A percentile compares a stretch with the other conserved stretches of the same genome.
Evolutionary conservation across 75 land plant species (phyloP).

Genomic region (Pseudotsuga menziesii): DNA sequence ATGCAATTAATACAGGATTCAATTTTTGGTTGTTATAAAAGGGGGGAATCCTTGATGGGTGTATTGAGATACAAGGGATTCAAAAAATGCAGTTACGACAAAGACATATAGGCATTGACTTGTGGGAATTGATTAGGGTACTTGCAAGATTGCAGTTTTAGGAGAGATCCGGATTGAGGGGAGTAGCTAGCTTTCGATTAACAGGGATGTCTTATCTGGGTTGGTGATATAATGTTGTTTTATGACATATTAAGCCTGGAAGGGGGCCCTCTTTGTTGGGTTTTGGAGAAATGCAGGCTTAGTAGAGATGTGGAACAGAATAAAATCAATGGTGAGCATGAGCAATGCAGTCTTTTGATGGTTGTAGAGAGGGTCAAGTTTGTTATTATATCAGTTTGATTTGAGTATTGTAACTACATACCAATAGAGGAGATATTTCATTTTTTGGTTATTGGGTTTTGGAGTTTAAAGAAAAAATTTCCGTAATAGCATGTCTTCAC

Average conservation of each 20-base stretch:
- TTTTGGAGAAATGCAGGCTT: background rate
- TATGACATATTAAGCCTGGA: background rate
- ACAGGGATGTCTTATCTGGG: background rate
- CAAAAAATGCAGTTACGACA: background rate
- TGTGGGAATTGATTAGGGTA: background rate
- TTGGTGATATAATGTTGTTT: background rate
- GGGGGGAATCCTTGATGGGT: background rate
- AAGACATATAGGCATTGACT: background rate
- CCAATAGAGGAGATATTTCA: background rate
- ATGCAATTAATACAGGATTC: background rate
- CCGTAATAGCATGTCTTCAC: background rate
- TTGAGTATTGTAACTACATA: background rate
- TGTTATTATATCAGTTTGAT: background rate
- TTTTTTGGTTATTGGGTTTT: too few species aligned
- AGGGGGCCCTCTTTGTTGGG: background rate
- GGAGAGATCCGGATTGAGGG: too few species aligned
- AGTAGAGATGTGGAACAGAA: background rate
- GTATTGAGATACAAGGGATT: background rate
- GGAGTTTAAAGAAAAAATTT: background rate
- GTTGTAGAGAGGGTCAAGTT: background rate
- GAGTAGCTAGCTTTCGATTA: background rate
- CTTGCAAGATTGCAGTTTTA: background rate
- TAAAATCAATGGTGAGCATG: background rate
- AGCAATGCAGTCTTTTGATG: background rate
- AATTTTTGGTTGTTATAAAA: background rate